Conservation (phyloP, 108 stramenopile genomes). For the Skeletonema tropicum region DNA sequence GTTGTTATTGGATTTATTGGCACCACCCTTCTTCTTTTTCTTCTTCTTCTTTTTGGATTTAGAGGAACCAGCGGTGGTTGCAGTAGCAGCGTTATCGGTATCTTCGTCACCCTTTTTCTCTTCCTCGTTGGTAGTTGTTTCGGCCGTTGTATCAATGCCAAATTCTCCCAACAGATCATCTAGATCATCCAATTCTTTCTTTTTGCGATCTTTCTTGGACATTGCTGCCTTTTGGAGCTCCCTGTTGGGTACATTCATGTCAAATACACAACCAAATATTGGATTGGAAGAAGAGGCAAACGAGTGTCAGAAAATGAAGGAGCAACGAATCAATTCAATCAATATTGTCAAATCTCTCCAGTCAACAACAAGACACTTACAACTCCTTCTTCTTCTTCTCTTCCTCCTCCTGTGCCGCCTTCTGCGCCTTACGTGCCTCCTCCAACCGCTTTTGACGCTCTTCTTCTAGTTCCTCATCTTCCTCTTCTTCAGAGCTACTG, state of each 20-base stretch:
- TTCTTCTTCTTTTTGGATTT: slow-evolving; percentile 28
- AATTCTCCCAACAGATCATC: slow-evolving; percentile 50
- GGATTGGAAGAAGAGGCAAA: background rate
- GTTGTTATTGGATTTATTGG: background rate
- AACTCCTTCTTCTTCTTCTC: slow-evolving; percentile 30
- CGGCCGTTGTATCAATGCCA: slow-evolving; percentile 11
- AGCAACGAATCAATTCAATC: too few relatives aligned
- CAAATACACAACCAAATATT: background rate
- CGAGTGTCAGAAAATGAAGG: background rate
- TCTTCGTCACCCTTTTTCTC: slow-evolving; percentile 28
- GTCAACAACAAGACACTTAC: background rate
- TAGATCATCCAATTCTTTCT: slow-evolving; percentile 36
- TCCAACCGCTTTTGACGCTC: slow-evolving; percentile 21
- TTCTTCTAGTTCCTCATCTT: slow-evolving; percentile 28
- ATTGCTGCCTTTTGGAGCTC: slow-evolving; percentile 24
- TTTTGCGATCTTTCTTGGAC: slow-evolving; percentile 50
- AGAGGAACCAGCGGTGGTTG: background rate
- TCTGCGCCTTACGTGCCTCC: slow-evolving; percentile 23
- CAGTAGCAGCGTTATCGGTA: slow-evolving; percentile 3
- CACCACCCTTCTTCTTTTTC: slow-evolving; percentile 44
- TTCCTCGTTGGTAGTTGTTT: background rate
- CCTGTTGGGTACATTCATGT: background rate
- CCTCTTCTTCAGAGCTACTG: slow-evolving; percentile 28
- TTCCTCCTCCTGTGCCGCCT: slow-evolving; percentile 14
- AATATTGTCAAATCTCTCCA: too few relatives aligned